Evolutionary conservation across 805 yeast genomes (phyloP).

Genomic region (Cyberlindnera mycetangii): DNA sequence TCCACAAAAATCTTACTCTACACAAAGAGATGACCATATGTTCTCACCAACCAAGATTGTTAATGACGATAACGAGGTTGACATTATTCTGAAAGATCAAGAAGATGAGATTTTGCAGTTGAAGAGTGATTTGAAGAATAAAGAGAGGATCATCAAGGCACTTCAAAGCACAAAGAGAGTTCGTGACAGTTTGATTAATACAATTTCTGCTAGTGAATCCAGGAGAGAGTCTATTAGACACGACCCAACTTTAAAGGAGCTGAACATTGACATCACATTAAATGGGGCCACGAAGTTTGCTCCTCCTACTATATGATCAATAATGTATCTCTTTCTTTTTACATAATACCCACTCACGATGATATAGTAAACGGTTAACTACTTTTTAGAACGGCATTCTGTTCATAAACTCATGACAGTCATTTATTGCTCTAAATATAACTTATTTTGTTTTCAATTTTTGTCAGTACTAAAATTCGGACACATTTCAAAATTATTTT

Average conservation of each 20-base stretch:
- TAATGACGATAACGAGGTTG: conserved; percentile 21
- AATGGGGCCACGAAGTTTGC: conserved; percentile 1
- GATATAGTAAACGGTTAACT: no score
- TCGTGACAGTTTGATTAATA: conserved; percentile 36
- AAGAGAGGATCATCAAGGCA: conserved; percentile 77
- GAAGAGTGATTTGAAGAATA: conserved; percentile 59
- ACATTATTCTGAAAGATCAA: conserved; percentile 47
- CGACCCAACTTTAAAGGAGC: conserved; percentile 20
- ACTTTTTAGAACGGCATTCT: no score
- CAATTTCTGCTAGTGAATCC: conserved; percentile 22
- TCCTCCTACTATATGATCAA: conserved; percentile 6
- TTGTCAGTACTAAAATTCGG: no score
- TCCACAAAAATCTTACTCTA: neutral
- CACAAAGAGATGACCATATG: neutral
- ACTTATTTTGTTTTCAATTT: neutral
- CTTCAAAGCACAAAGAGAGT: conserved; percentile 62
- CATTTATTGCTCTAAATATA: neutral
- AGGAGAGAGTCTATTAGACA: conserved; percentile 22
- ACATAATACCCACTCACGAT: no score
- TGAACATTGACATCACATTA: conserved; percentile 19
- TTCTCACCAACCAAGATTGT: conserved; percentile 17
- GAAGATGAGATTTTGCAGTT: conserved; percentile 68
- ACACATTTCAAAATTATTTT: no score
- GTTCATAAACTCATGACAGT: conserved; percentile 4
- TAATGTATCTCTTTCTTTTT: neutral